Percentiles rank a stretch among this genome's conserved stretches.
phyloP scores from a whole-genome alignment of 139 green algal genomes.

The Chlamydomonas schloesseri region DNA sequence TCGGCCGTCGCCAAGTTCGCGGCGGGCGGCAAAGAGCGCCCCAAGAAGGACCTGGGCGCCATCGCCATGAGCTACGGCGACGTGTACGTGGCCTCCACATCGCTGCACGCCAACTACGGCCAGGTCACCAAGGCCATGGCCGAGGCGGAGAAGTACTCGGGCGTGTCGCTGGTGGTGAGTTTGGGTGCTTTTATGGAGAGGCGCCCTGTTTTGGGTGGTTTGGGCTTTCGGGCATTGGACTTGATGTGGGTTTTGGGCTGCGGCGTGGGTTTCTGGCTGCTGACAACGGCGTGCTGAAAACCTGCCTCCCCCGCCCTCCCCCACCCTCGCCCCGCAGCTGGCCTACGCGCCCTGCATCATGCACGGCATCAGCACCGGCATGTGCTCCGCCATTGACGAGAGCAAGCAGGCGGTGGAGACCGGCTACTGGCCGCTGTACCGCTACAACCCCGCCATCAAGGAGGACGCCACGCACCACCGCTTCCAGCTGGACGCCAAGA shows the following conservation, averaged over 20 bases:
- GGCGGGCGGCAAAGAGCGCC: slow-evolving; percentile 63
- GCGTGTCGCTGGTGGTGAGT: slow-evolving; percentile 62
- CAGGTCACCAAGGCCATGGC: slow-evolving; percentile 65
- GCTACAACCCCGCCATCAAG: slow-evolving; percentile 45
- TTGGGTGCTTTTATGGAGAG: too few species aligned
- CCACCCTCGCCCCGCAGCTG: too few species aligned
- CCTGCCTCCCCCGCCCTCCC: too few species aligned
- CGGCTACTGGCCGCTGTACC: slow-evolving; percentile 73
- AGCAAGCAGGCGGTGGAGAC: slow-evolving; percentile 56
- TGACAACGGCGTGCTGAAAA: too few species aligned
- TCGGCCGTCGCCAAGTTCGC: slow-evolving; percentile 71
- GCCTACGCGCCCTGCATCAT: slow-evolving; percentile 66
- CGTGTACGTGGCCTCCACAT: slow-evolving; percentile 65
- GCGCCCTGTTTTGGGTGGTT: too few species aligned
- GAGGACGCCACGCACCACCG: slow-evolving; percentile 48
- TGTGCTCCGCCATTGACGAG: slow-evolving; percentile 54
- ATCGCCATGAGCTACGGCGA: slow-evolving; percentile 66
- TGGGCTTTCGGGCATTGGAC: too few species aligned
- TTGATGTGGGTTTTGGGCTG: too few species aligned
- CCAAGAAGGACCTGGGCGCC: slow-evolving; percentile 67
- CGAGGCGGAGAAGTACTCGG: slow-evolving; percentile 64
- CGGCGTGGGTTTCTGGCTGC: too few species aligned
- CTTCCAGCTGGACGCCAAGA: slow-evolving; percentile 68
- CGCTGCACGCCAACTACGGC: slow-evolving; percentile 70
- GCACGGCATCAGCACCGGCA: slow-evolving; percentile 61